These are phyloP conservation scores for Mortierella hygrophila DNA, from an alignment of 192 early-diverging fungal species.

Conservation along the genomic window DNA sequence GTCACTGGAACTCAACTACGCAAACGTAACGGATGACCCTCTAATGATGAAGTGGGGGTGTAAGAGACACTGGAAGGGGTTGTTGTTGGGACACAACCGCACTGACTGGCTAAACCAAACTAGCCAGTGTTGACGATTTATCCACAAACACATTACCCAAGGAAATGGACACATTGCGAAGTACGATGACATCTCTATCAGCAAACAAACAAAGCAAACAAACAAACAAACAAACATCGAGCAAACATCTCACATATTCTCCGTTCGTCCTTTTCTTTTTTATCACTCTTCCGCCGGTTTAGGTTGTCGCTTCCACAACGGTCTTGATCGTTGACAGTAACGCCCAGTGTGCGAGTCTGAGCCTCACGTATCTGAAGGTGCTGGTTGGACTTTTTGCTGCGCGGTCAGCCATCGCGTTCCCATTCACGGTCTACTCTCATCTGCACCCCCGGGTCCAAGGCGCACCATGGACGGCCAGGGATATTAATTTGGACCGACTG, in stretches of 20 bases:
- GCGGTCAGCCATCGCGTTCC: conserved; percentile 68
- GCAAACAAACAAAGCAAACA: not conserved
- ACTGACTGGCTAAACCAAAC: not conserved
- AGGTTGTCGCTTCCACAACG: conserved; percentile 67
- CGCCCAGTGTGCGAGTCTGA: conserved; percentile 41
- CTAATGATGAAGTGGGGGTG: not conserved
- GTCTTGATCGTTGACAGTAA: conserved; percentile 66
- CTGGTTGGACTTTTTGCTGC: conserved; percentile 73
- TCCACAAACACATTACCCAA: not conserved
- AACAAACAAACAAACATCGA: not conserved
- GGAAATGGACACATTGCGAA: not conserved
- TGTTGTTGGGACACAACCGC: not conserved
- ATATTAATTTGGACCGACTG: conserved; percentile 40
- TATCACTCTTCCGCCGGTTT: not conserved
- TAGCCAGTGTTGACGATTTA: not conserved
- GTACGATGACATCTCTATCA: not conserved
- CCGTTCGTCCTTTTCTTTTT: not conserved
- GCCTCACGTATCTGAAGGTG: conserved; percentile 59
- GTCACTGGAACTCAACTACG: not conserved
- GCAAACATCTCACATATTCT: not conserved
- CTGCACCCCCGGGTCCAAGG: conserved; percentile 66
- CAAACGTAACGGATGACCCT: not conserved
- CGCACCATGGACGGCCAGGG: conserved; percentile 32
- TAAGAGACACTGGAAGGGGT: not conserved
- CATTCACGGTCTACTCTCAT: conserved; percentile 72